Evolutionary conservation across 176 grass and related monocot genomes (phyloP), one percentile per base, ranked within the genome.

Genomic region (Bolboschoenus planiculmis): DNA sequence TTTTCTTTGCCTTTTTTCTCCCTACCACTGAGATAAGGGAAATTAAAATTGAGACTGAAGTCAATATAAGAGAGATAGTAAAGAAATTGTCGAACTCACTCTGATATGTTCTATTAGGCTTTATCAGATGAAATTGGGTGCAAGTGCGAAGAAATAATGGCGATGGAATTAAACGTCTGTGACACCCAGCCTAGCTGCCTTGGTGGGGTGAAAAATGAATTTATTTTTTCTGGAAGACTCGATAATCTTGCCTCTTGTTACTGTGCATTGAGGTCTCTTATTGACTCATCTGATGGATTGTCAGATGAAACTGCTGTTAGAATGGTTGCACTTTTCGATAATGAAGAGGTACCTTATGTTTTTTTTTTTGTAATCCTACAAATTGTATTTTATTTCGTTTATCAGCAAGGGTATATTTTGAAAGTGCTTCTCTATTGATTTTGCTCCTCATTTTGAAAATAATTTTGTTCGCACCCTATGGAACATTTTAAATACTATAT

Each of bases 181-280:
- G 95, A 97, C 73, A 94, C 88, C 44, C 95, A 97, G 44, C 90
- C 92, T 79, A 94, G 95, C 85, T 92, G 92, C 75, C 95, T 97
- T 82, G 95, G 95, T 31, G 95, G 95, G 53, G 92, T 87, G 46
- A 94, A 79, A 84, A 89, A 92, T 36, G 95, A 97, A 68, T 92
- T 94, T 88, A 91, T 97, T 83, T 97, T 92, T 86, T 97, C 92
- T 90, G 95, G 95, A 65, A 92, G 95, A 86, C 78, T 97, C 24
- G 92, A 97, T 84, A 97, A 97, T 87, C 95, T 97, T 29, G 95
- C 95, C 86, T 97, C 95, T 48, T 92, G 92, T 88, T 97, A 92
- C 54, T 97, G 92, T 60, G 95, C 92, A 34, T 87, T 97, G 43
- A 92, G 90, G 91, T 92, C 95, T 85, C 90, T 94, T 43, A 63